A percentile compares a stretch with the other conserved stretches of the same genome.
Conservation (phyloP, 306 rosid species). For the Glycine soja region DNA sequence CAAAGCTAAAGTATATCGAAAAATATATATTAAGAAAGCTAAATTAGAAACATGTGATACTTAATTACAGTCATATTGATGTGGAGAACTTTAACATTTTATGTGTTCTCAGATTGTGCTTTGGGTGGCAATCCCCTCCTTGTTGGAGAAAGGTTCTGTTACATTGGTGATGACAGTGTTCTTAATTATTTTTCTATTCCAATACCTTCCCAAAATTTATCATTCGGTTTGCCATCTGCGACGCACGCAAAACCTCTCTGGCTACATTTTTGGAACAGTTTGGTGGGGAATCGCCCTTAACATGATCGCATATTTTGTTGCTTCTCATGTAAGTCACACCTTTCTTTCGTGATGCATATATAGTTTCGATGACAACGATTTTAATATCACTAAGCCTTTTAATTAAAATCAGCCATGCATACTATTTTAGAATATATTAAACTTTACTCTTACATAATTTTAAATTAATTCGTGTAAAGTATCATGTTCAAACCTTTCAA, state of each 20-base stretch:
- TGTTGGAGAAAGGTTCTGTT: constrained; percentile 69
- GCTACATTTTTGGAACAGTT: constrained; percentile 87
- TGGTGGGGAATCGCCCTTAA: constrained; percentile 99
- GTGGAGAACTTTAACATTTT: not conserved
- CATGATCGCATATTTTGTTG: constrained; percentile 88
- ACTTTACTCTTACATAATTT: too few relatives aligned
- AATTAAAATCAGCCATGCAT: too few relatives aligned
- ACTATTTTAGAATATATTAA: too few relatives aligned
- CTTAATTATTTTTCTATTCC: constrained; percentile 72
- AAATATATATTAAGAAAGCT: not conserved
- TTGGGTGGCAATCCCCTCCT: constrained; percentile 75
- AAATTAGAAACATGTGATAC: not conserved
- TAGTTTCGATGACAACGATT: too few relatives aligned
- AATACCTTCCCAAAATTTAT: constrained; percentile 82
- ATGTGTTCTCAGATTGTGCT: constrained; percentile 59
- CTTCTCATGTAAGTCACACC: constrained; percentile 78
- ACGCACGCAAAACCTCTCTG: constrained; percentile 84
- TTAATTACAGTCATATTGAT: not conserved
- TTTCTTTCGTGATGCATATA: not conserved
- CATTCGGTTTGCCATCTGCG: constrained; percentile 80
- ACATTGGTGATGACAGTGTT: constrained; percentile 83
- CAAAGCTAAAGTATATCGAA: too few relatives aligned
- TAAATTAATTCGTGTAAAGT: too few relatives aligned
- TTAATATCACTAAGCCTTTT: too few relatives aligned
- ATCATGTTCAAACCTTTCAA: too few relatives aligned